Evolutionary conservation across 1,284 basidiomycete genomes (phyloP), one percentile per base, ranked within the genome.

Genomic region (Stygiomarasmius scandens): DNA sequence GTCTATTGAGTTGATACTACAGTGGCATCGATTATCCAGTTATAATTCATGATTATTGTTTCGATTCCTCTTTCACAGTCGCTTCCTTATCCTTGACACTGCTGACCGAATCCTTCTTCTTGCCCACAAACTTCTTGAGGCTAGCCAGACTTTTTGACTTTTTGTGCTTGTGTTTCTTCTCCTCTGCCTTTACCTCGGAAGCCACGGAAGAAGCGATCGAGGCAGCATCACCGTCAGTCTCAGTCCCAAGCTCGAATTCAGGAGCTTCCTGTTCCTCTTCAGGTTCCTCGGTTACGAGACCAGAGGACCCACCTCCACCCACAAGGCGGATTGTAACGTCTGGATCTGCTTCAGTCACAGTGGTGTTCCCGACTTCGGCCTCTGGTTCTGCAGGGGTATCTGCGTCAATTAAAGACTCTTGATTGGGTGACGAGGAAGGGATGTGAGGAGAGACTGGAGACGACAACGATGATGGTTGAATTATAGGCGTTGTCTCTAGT

Each of bases 91-190:
- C 73, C 63, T 76, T 76, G 49, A 70, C 56, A 64, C 79, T 79
- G 62, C 76, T 74, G 56, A 68, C 71, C 25, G 83, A 81, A 65
- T 82, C 82, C 66, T 80, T 80, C 74, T 80, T 87, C 73, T 80
- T 57, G 73, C 64, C 74, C 77, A 27, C 83, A 47, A 86, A 67
- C 66, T 81, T 82, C 72, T 85, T 89, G 61, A 86, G 69, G 44
- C 76, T 75, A 20, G 81, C 74, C 38, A 85, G 74, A 50, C 82
- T 83, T 69, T 79, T 84, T 62, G 73, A 77, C 71, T 83, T 86
- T 68, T 85, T 80, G 55, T 82, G 80, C 36, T 71, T 74, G 55
- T 82, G 80, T 34, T 71, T 74, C 58, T 69, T 72, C 19, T 46
- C 62, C 24, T 58, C 65, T 36, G 66, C 66, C 45, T 69, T 67